phyloP scores from a whole-genome alignment of 805 yeast species.

The Kurtzmaniella cleridarum region DNA sequence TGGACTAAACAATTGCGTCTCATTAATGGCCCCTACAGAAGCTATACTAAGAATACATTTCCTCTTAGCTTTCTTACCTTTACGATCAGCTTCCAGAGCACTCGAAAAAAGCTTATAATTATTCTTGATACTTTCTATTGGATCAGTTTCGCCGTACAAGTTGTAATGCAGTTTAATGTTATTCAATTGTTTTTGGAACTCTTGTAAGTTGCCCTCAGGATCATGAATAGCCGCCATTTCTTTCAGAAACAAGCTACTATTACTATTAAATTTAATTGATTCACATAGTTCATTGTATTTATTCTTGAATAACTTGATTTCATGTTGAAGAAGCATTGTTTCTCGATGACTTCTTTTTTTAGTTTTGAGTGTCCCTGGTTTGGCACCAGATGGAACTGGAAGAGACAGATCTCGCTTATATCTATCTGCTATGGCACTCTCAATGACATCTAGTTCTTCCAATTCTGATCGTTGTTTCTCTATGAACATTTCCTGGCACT shows the following conservation, averaged over 20 bases:
- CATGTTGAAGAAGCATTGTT: constrained; percentile 60
- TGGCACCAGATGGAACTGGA: constrained; percentile 12
- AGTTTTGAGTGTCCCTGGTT: constrained; percentile 7
- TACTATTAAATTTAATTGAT: constrained; percentile 3
- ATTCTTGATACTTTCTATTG: constrained; percentile 9
- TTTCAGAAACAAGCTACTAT: constrained; percentile 3
- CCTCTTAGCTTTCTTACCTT: constrained; percentile 17
- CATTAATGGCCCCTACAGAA: constrained; percentile 40
- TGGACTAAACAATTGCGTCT: constrained; percentile 48
- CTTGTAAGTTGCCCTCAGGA: constrained; percentile 7
- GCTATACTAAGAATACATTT: constrained; percentile 43
- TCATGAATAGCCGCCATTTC: constrained; percentile 12
- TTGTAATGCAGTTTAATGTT: constrained; percentile 4
- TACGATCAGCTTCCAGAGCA: constrained; percentile 14
- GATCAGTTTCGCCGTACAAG: constrained; percentile 1
- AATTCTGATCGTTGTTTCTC: constrained; percentile 32
- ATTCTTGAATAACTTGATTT: constrained; percentile 46
- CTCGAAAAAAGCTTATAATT: constrained; percentile 22
- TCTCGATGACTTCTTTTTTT: constrained; percentile 45
- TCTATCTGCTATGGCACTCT: constrained; percentile 58
- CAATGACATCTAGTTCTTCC: constrained; percentile 71
- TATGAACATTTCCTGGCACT: constrained; percentile 11
- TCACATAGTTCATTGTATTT: constrained; percentile 31
- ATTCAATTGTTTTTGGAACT: constrained; percentile 11
- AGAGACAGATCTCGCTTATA: constrained; percentile 57